Percentiles rank a stretch among this genome's conserved stretches.
These are phyloP conservation scores for Stachybotrys elegans DNA, from an alignment of 2,329 filamentous ascomycete genomes.

Conservation along the genomic window DNA sequence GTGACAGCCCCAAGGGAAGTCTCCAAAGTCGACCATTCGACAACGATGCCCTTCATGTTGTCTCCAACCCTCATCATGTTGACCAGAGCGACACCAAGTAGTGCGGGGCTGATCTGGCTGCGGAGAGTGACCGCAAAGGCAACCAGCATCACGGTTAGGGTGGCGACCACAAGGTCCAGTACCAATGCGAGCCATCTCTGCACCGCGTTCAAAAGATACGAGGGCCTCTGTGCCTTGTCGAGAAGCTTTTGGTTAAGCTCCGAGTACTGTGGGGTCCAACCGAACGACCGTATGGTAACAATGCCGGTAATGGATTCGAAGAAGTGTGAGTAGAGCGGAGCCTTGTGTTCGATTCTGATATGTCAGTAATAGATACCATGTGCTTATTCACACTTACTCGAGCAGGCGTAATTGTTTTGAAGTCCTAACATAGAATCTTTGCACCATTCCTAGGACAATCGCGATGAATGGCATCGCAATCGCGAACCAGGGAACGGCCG, in stretches of 20 bases:
- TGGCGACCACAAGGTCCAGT: slow-evolving; percentile 45
- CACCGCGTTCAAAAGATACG: slow-evolving; percentile 46
- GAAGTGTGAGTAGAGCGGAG: slow-evolving; percentile 27
- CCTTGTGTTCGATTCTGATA: slow-evolving; percentile 24
- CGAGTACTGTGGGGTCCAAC: slow-evolving; percentile 30
- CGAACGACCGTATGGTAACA: slow-evolving; percentile 32
- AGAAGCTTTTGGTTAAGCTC: slow-evolving; percentile 30
- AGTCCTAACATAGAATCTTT: slow-evolving; percentile 49
- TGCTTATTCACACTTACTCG: slow-evolving; percentile 25
- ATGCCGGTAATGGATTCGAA: slow-evolving; percentile 25
- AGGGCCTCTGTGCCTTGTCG: slow-evolving; percentile 45
- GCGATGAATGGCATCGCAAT: slow-evolving; percentile 39
- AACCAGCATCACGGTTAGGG: slow-evolving; percentile 33
- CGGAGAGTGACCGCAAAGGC: slow-evolving; percentile 30
- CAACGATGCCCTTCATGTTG: slow-evolving; percentile 21
- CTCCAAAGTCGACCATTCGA: slow-evolving; percentile 23
- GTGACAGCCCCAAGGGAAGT: slow-evolving; percentile 24
- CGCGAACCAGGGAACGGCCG: slow-evolving; percentile 38
- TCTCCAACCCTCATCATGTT: slow-evolving; percentile 24
- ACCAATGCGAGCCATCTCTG: slow-evolving; percentile 50
- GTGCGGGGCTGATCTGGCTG: slow-evolving; percentile 23
- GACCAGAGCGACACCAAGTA: slow-evolving; percentile 31
- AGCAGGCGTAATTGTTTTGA: slow-evolving; percentile 49
- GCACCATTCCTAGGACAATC: slow-evolving; percentile 35
- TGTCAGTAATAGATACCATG: background rate